Base-by-base conservation (phyloP, 345 rosid genomes). In the Lagerstroemia speciosa region DNA sequence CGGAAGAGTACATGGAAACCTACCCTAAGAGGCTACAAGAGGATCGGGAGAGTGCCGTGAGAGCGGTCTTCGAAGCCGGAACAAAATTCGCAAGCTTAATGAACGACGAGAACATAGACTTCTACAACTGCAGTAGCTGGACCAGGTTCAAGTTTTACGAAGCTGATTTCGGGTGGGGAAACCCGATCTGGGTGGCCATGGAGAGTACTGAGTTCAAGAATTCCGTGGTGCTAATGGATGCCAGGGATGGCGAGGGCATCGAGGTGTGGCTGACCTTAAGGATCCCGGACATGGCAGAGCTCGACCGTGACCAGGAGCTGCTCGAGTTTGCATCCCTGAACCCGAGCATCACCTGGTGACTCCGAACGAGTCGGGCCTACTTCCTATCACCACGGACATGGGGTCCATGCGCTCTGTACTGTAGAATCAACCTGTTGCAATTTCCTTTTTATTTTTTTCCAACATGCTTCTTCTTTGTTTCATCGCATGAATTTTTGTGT, bases 91-190 rank as follows among this genome's bases (percentile, higher is more conserved):
- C 64, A 9, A 66, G 52, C 27, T 15, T 65, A 17, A 29, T 33
- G 24, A 66, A 29, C 24, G 20, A 37, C 11, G 65, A 72, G 0
- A 70, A 64, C 19, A 38, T 70, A 19, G 77, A 77, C 22, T 30
- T 67, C 26, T 71, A 53, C 61, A n/a, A 30, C 3, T 32, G 63
- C 14, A 69, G 45, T 11, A 77, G 74, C 17, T 72, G 67, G 71
- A 69, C 76, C 37, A 55, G 67, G 45, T 69, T 69, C 31, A 48
- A 53, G 26, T 57, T 65, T 5, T 72, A 77, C 32, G 76, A 73
- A 11, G 74, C 70, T 3, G 76, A 77, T 65, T 77, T 77, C 27
- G 80, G 80, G 50, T 77, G 74, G 74, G 80, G 76, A 22, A 77
- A 53, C 71, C 80, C 80, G 24, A 31, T 9, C 0, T 77, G 76